Conservation (phyloP, 495 filamentous ascomycete genomes). For the Stereocaulon alpinum region DNA sequence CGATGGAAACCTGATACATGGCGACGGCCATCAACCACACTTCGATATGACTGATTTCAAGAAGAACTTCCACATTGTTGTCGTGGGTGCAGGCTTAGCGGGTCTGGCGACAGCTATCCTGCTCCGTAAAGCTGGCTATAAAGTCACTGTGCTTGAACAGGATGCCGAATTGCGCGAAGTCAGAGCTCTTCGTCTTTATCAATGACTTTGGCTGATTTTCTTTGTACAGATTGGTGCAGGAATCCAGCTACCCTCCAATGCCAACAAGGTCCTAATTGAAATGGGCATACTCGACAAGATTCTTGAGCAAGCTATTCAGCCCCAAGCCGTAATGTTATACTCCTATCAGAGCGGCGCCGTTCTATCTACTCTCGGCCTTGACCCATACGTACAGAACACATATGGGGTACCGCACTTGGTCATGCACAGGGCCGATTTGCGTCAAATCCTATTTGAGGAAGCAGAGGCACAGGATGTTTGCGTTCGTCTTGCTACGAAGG, state of each 20-base stretch:
- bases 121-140: not conserved
- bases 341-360: conserved; percentile 10
- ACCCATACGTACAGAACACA: not conserved
- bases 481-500: conserved; percentile 7
- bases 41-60: not conserved
- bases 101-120: conserved; percentile 1
- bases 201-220: not conserved
- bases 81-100: conserved; percentile 6
- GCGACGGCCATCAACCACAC: too few species aligned
- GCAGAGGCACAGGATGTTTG: conserved; percentile 8
- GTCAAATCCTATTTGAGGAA: conserved; percentile 14
- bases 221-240: conserved; percentile 9
- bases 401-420: conserved; percentile 11
- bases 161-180: conserved; percentile 2
- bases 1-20: too few species aligned
- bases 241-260: conserved; percentile 19
- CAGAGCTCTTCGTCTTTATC: not conserved
- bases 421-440: conserved; percentile 12
- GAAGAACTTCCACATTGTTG: not conserved
- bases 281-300: conserved; percentile 13
- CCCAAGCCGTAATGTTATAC: not conserved
- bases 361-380: conserved; percentile 6
- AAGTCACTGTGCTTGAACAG: not conserved
- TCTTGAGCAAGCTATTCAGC: not conserved
- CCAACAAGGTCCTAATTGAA: conserved; percentile 11